phyloP scores from a whole-genome alignment of 345 rosid species.

The Microcos paniculata region DNA sequence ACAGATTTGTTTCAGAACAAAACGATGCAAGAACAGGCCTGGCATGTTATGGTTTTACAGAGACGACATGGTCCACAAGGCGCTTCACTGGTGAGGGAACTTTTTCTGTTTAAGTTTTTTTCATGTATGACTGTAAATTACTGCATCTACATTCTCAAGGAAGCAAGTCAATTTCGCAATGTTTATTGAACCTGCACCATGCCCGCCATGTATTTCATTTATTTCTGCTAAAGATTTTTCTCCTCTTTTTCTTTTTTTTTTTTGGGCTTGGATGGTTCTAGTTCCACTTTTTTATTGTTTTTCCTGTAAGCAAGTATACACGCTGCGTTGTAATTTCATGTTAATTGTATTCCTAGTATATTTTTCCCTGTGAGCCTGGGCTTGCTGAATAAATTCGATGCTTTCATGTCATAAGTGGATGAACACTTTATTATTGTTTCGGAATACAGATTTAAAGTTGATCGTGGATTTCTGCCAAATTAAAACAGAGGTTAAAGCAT shows the following conservation, averaged over 20 bases:
- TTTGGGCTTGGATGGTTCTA: background rate
- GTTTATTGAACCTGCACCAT: background rate
- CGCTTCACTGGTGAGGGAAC: background rate
- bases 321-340: background rate
- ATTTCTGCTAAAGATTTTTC: background rate
- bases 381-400: background rate
- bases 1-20: background rate
- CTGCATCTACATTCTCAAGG: background rate
- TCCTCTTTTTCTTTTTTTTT: no score
- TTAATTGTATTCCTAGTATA: background rate
- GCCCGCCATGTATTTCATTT: background rate
- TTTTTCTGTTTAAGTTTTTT: background rate
- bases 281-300: background rate
- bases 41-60: background rate
- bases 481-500: no score
- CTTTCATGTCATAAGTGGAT: background rate
- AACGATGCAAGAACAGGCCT: background rate
- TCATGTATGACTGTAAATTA: background rate
- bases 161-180: background rate
- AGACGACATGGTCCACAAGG: background rate
- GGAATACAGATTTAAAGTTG: no score
- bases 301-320: background rate
- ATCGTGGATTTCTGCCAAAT: no score
- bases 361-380: background rate
- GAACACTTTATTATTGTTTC: no score